These are phyloP conservation scores for Xylaria digitata DNA, from an alignment of 2,329 filamentous ascomycete genomes.

Conservation along the genomic window DNA sequence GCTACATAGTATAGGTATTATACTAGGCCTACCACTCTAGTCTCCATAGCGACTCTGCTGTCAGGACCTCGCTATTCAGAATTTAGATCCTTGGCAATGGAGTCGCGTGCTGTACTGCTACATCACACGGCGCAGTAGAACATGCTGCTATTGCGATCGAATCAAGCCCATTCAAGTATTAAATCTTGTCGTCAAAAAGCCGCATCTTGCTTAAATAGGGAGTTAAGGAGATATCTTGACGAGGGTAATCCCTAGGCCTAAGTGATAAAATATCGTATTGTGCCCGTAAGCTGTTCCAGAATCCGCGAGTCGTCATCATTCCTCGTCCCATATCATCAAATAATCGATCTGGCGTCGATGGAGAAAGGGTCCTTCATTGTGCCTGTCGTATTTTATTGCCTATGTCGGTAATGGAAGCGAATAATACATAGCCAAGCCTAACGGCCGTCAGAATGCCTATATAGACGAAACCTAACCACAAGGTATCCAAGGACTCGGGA, in stretches of 20 bases:
- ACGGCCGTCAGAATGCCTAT: conserved; percentile 25
- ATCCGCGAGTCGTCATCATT: conserved; percentile 1
- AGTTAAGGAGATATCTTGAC: neutral
- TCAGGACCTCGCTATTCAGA: neutral
- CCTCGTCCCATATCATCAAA: conserved; percentile 16
- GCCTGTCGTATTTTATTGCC: conserved; percentile 13
- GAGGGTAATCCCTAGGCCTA: conserved; percentile 14
- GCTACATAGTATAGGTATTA: neutral
- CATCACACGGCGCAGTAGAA: conserved; percentile 1
- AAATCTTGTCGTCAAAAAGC: neutral
- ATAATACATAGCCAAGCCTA: conserved; percentile 18
- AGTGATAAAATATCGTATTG: neutral
- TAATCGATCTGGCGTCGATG: conserved; percentile 2
- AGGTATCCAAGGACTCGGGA: conserved; percentile 30
- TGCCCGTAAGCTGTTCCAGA: conserved; percentile 4
- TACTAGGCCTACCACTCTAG: neutral
- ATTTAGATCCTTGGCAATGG: conserved; percentile 12
- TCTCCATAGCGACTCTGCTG: neutral
- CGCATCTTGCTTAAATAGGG: neutral
- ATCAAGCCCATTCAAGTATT: conserved; percentile 1
- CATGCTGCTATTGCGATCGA: conserved; percentile 1
- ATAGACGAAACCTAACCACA: conserved; percentile 29
- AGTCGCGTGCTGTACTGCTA: conserved; percentile 3
- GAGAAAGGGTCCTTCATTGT: conserved; percentile 1
- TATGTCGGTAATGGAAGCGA: conserved; percentile 18